Evolutionary conservation across 129 eudicot species (phyloP).

Genomic region (Mikania micrantha): DNA sequence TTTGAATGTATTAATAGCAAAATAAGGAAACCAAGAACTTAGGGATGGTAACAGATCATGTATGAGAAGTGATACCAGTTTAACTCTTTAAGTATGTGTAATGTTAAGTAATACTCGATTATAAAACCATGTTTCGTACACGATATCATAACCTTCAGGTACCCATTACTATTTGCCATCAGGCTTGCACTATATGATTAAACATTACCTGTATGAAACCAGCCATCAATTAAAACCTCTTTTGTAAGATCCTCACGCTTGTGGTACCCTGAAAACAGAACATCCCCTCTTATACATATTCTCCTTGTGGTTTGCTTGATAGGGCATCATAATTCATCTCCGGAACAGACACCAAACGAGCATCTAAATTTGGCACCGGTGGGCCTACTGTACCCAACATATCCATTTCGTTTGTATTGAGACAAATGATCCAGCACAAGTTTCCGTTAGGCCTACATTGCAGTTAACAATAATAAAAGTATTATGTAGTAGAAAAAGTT

Average conservation of each 20-base stretch:
- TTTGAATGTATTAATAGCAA: background rate
- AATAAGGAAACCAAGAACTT: background rate
- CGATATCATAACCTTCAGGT: no score
- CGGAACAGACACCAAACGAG: slow-evolving; percentile 73
- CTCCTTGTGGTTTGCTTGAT: slow-evolving; percentile 64
- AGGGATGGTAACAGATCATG: background rate
- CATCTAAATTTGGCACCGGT: slow-evolving; percentile 66
- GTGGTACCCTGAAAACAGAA: slow-evolving; percentile 65
- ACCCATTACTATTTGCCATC: no score
- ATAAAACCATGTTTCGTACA: background rate
- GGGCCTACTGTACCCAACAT: slow-evolving; percentile 88
- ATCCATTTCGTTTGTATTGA: slow-evolving; percentile 45
- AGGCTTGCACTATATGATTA: background rate
- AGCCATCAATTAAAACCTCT: slow-evolving; percentile 72
- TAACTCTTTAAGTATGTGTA: no score
- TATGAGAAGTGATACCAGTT: no score
- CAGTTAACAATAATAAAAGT: background rate
- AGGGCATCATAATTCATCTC: slow-evolving; percentile 81
- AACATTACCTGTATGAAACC: slow-evolving; percentile 76
- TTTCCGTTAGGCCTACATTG: slow-evolving; percentile 66
- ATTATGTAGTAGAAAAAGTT: background rate
- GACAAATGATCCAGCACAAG: slow-evolving; percentile 76
- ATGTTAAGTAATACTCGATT: no score
- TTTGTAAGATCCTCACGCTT: slow-evolving; percentile 77
- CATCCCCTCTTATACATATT: slow-evolving; percentile 62